Percentiles rank a stretch among this genome's conserved stretches.
Conservation (phyloP, 108 stramenopile genomes). For the Craspedostauros australis region DNA sequence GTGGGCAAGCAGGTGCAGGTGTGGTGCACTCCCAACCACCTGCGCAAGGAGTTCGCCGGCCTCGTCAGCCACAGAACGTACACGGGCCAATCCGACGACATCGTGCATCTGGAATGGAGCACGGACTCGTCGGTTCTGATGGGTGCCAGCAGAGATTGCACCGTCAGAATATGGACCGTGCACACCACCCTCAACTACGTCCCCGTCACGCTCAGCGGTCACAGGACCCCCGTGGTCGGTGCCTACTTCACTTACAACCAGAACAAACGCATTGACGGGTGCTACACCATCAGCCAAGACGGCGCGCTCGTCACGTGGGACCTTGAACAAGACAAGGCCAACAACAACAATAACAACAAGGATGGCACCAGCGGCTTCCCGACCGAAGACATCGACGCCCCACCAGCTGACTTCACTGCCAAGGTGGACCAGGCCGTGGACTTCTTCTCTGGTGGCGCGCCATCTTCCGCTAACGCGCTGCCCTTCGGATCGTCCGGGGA, state of each 20-base stretch:
- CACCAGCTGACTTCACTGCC: constrained; percentile 33
- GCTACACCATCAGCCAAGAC: constrained; percentile 84
- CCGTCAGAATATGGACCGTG: constrained; percentile 86
- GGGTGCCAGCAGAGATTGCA: constrained; percentile 75
- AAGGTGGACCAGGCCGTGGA: constrained; percentile 66
- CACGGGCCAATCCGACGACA: constrained; percentile 85
- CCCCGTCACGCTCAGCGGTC: constrained; percentile 79
- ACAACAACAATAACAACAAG: too few relatives aligned
- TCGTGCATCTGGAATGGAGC: constrained; percentile 81
- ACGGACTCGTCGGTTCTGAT: constrained; percentile 80
- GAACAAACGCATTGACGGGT: constrained; percentile 40
- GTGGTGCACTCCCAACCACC: constrained; percentile 81
- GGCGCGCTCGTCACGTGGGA: constrained; percentile 91
- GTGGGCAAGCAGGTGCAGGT: constrained; percentile 90
- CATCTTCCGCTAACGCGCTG: background rate
- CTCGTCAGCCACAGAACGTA: constrained; percentile 86
- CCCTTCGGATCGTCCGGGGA: background rate
- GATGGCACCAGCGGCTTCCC: background rate
- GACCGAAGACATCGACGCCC: constrained; percentile 23
- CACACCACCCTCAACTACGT: constrained; percentile 72
- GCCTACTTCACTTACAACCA: constrained; percentile 52
- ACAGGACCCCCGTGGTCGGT: constrained; percentile 72
- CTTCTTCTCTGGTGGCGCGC: constrained; percentile 64
- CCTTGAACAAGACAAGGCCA: constrained; percentile 33
- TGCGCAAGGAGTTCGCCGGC: constrained; percentile 88